Percentiles rank a stretch among this genome's conserved stretches.
These are phyloP conservation scores for Dendryphion nanum DNA, from an alignment of 2,329 filamentous ascomycete genomes.

Conservation along the genomic window DNA sequence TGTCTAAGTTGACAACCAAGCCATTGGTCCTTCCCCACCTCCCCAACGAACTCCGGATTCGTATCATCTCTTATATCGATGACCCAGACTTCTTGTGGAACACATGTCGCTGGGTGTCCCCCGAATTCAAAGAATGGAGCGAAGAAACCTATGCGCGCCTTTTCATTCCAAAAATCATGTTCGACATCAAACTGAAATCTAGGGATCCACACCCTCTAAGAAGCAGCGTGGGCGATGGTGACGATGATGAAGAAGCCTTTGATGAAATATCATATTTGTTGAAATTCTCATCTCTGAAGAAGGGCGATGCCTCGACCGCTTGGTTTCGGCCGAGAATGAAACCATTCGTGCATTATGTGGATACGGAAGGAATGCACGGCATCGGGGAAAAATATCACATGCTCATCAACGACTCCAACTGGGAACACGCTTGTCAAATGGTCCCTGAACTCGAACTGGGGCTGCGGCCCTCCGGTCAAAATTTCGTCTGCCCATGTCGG, in stretches of 20 bases:
- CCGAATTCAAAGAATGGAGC: slow-evolving; percentile 2
- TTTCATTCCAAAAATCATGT: background rate
- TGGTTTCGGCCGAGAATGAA: no score
- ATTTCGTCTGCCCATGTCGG: background rate
- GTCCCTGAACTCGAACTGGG: background rate
- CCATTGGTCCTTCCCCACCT: background rate
- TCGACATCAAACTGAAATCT: background rate
- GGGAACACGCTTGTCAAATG: background rate
- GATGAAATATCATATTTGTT: no score
- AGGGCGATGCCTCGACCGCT: background rate
- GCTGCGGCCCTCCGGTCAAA: background rate
- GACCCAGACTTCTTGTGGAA: background rate
- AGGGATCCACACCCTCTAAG: background rate
- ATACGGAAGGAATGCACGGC: no score
- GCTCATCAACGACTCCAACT: no score
- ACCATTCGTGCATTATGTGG: no score
- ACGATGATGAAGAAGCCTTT: no score
- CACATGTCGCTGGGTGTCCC: background rate
- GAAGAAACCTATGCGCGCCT: background rate
- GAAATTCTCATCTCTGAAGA: background rate
- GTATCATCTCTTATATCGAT: background rate
- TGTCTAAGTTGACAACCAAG: background rate
- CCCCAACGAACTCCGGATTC: slow-evolving; percentile 1
- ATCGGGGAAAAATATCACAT: no score
- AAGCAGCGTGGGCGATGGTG: background rate